These are phyloP conservation scores for Aspergillus luchuensis DNA, from an alignment of 2,329 filamentous ascomycete genomes.

Conservation along the genomic window DNA sequence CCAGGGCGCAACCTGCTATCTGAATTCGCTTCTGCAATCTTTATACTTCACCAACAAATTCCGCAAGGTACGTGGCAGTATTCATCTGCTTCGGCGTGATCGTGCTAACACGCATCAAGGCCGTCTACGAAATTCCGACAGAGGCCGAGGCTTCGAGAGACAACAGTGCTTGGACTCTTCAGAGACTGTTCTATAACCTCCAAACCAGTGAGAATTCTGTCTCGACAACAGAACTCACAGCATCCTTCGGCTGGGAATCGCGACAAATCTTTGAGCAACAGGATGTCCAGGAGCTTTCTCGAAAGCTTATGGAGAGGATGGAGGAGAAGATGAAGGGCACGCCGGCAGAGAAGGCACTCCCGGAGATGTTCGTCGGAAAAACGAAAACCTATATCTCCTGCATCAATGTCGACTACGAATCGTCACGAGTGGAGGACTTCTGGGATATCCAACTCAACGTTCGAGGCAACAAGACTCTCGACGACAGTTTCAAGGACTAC, in stretches of 20 bases:
- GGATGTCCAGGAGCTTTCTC: constrained; percentile 93
- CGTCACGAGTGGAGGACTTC: constrained; percentile 92
- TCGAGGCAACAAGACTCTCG: constrained; percentile 85
- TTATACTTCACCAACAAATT: constrained; percentile 90
- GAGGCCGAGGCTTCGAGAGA: constrained; percentile 75
- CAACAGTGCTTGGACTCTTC: constrained; percentile 91
- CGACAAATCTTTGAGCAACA: constrained; percentile 98
- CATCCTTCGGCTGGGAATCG: constrained; percentile 97
- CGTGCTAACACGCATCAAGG: constrained; percentile 52
- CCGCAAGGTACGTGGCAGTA: constrained; percentile 66
- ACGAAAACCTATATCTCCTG: constrained; percentile 99
- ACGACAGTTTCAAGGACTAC: constrained; percentile 95
- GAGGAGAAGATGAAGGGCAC: constrained; percentile 99
- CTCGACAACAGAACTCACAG: constrained; percentile 87
- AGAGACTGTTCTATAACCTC: constrained; percentile 90
- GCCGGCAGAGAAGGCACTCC: constrained; percentile 81
- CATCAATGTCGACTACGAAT: constrained; percentile 98
- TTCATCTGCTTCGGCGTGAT: background rate
- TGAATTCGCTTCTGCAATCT: constrained; percentile 82
- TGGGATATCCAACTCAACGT: constrained; percentile 99
- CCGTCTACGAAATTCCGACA: constrained; percentile 96
- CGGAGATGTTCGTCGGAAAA: constrained; percentile 93
- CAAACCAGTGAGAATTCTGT: constrained; percentile 85
- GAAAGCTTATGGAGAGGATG: constrained; percentile 95
- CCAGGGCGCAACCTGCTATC: constrained; percentile 88